These are phyloP conservation scores for Boletus coffeatus DNA, from an alignment of 1,284 basidiomycete species.

Conservation along the genomic window DNA sequence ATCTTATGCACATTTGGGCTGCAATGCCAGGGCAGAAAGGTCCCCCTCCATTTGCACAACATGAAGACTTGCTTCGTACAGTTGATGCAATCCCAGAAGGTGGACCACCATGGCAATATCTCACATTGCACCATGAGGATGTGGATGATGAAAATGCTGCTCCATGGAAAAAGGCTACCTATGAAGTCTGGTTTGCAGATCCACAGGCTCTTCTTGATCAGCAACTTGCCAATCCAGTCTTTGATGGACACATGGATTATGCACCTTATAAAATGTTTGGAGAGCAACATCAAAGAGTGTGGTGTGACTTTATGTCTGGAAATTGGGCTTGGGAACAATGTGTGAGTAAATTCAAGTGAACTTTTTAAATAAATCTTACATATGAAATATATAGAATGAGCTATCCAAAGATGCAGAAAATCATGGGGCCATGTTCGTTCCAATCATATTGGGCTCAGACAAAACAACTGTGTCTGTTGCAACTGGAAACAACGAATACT, in stretches of 20 bases:
- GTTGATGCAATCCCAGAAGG: neutral
- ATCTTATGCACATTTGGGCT: neutral
- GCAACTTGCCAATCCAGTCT: neutral
- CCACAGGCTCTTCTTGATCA: neutral
- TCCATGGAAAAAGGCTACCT: neutral
- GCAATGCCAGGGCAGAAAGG: neutral
- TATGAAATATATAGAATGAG: neutral
- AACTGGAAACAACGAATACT: constrained; percentile 4
- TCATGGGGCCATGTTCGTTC: constrained; percentile 2
- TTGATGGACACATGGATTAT: neutral
- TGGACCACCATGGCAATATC: neutral
- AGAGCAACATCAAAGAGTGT: neutral
- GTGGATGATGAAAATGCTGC: neutral
- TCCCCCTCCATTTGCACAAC: neutral
- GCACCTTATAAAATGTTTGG: neutral
- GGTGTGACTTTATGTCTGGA: neutral
- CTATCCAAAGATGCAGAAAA: neutral
- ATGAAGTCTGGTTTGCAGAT: neutral
- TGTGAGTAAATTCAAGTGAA: neutral
- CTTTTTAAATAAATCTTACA: neutral
- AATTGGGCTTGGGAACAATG: neutral
- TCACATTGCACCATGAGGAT: neutral
- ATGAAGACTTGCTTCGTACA: neutral
- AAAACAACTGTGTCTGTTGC: constrained; percentile 6
- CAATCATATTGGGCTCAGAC: constrained; percentile 2